phyloP scores from a whole-genome alignment of 2,329 filamentous ascomycete genomes.

The Trichoderma brevicompactum region DNA sequence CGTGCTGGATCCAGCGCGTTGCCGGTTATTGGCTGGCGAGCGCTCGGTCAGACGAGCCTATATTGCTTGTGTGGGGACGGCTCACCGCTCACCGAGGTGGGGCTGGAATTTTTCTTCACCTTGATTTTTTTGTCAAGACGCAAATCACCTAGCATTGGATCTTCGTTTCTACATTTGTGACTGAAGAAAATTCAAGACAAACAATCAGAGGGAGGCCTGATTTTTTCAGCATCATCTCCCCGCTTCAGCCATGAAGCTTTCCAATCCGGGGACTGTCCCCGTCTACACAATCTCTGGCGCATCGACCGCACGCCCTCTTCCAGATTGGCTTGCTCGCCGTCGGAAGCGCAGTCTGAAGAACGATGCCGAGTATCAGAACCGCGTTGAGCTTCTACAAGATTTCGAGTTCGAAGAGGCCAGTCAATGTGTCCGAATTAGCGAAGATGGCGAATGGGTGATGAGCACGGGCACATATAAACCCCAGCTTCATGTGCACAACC shows the following conservation, averaged over 20 bases:
- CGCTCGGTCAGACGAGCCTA: slow-evolving; percentile 28
- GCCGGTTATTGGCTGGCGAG: slow-evolving; percentile 27
- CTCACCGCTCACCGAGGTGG: slow-evolving; percentile 28
- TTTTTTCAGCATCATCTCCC: background rate
- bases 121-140: slow-evolving; percentile 29
- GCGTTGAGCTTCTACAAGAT: slow-evolving; percentile 93
- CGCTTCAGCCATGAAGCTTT: slow-evolving; percentile 70
- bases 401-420: slow-evolving; percentile 98
- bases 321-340: slow-evolving; percentile 91
- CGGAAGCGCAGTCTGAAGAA: slow-evolving; percentile 91
- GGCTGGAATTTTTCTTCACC: slow-evolving; percentile 31
- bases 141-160: background rate
- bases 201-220: background rate
- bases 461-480: slow-evolving; percentile 77
- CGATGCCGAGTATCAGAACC: slow-evolving; percentile 89
- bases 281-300: slow-evolving; percentile 96
- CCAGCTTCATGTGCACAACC: slow-evolving; percentile 87
- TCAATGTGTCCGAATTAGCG: slow-evolving; percentile 84
- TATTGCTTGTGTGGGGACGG: slow-evolving; percentile 25
- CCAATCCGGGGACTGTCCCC: slow-evolving; percentile 79
- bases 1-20: slow-evolving; percentile 31
- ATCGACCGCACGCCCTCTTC: slow-evolving; percentile 82
- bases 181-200: slow-evolving; percentile 1
- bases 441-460: slow-evolving; percentile 98
- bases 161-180: slow-evolving; percentile 14